Percentiles rank a stretch among this genome's conserved stretches.
phyloP scores from a whole-genome alignment of 257 asterid species.

The Fraxinus excelsior region DNA sequence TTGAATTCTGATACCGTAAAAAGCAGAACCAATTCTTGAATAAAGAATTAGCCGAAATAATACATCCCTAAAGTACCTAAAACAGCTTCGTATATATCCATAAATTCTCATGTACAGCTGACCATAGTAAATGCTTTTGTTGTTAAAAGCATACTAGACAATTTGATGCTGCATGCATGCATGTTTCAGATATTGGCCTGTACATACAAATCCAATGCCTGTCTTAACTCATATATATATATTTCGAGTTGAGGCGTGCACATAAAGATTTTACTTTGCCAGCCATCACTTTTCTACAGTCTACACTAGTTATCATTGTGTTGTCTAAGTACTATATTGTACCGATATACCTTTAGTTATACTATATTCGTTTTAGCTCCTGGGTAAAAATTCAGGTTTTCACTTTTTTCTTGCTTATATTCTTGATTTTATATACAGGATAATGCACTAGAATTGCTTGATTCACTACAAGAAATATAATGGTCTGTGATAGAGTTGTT shows the following conservation, averaged over 20 bases:
- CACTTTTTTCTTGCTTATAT: neutral
- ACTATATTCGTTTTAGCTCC: neutral
- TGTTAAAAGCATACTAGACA: neutral
- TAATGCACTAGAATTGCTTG: neutral
- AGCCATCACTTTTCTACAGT: neutral
- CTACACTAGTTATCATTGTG: neutral
- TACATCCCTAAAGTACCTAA: neutral
- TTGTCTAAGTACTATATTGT: neutral
- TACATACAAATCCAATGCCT: neutral
- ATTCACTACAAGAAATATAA: too few species aligned
- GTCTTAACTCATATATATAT: neutral
- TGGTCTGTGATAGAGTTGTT: too few species aligned
- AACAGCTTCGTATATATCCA: neutral
- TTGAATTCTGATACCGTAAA: neutral
- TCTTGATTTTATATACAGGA: neutral
- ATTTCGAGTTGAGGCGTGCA: neutral
- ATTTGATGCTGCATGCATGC: neutral
- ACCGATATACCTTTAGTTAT: neutral
- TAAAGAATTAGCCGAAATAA: neutral
- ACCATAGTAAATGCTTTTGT: neutral
- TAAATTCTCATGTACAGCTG: neutral
- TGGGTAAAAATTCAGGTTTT: neutral
- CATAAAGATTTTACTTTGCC: slow-evolving; percentile 6
- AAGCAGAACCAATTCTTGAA: neutral
- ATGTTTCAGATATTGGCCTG: neutral